Conservation (phyloP, 2,329 filamentous ascomycete genomes). For the Hypoxylon sp. region DNA sequence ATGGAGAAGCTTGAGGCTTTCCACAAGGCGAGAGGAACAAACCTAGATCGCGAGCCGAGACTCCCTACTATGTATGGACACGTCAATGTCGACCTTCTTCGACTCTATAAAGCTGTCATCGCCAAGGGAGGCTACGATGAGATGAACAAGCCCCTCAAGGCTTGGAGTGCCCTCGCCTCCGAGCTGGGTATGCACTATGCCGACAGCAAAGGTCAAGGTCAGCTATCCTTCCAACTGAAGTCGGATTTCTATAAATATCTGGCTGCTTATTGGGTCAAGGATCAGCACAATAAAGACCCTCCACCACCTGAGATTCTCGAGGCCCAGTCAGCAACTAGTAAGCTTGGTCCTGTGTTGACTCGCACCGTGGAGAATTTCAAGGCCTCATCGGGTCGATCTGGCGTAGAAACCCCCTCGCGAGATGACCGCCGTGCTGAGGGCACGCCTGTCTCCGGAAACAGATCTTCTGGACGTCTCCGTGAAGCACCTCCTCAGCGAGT, state of each 20-base stretch:
- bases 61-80: constrained; percentile 73
- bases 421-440: constrained; percentile 66
- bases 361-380: constrained; percentile 81
- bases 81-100: constrained; percentile 78
- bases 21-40: constrained; percentile 80
- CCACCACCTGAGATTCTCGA: constrained; percentile 90
- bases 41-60: constrained; percentile 76
- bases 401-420: constrained; percentile 67
- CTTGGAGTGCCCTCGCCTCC: constrained; percentile 81
- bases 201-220: constrained; percentile 70
- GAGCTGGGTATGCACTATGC: constrained; percentile 78
- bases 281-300: constrained; percentile 79
- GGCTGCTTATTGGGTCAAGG: constrained; percentile 85
- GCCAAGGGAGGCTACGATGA: constrained; percentile 86
- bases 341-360: constrained; percentile 80
- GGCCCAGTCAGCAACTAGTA: constrained; percentile 77
- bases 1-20: constrained; percentile 76
- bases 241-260: constrained; percentile 90
- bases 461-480: constrained; percentile 72
- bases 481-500: constrained; percentile 87
- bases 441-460: constrained; percentile 59
- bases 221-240: constrained; percentile 87
- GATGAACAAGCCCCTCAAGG: constrained; percentile 82
- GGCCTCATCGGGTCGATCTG: constrained; percentile 61
- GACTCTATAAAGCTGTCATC: constrained; percentile 80